Conservation (phyloP, 306 rosid species). For the Cucumis sativus region Cucumber_9930_V3 NC_026655.2:13421001-13421500, state of each 20-base stretch:
- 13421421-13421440: neutral
- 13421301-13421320: slow-evolving; percentile 12
- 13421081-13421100: neutral
- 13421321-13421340: slow-evolving; percentile 9
- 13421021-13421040: neutral
- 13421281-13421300: slow-evolving; percentile 11
- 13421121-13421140: slow-evolving; percentile 5
- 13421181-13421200: slow-evolving; percentile 7
- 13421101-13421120: slow-evolving; percentile 3
- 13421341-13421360: neutral
- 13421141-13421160: slow-evolving; percentile 6
- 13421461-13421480: neutral
- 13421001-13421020: neutral
- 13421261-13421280: slow-evolving; percentile 9
- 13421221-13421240: slow-evolving; percentile 8
- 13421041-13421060: slow-evolving; percentile 9
- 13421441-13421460: neutral
- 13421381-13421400: slow-evolving; percentile 9
- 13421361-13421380: slow-evolving; percentile 6
- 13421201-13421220: slow-evolving; percentile 1
- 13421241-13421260: slow-evolving; percentile 10
- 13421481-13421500: neutral
- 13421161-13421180: slow-evolving; percentile 15
- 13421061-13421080: neutral
- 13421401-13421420: neutral